Base-by-base conservation (phyloP, 257 asterid species). In the Plantago major region DNA sequence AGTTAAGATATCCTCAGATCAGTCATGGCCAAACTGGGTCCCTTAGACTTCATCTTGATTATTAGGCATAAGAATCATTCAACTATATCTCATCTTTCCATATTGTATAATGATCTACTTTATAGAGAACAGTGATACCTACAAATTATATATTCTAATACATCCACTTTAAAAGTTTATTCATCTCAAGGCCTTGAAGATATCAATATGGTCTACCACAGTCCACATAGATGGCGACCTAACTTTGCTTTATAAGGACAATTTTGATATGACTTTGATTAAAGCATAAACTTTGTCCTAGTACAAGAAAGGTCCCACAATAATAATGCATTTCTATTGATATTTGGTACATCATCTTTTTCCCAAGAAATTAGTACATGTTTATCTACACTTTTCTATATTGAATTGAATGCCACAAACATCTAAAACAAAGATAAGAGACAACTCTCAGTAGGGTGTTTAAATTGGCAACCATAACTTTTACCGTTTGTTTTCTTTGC, bases 211-310 rank as follows among this genome's bases (percentile, higher is more conserved):
- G 80, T 69, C 77, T 22, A 77, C 78, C 84, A 77, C 72, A 76
- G 65, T 68, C 57, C 58, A 46, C 65, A 65, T 75, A 69, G 88
- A 78, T 64, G 77, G 80, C 60, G 81, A 69, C 83, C 89, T 78
- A 79, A 78, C 92, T 78, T 79, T 72, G 73, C 74, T 70, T 73
- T 67, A 58, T 67, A 63, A 56, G 62, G 68, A 58, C 72, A 58
- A 72, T 72, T 46, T 43, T 74, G 78, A 80, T 66, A 67, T 68
- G 81, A 81, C 80, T 65, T 60, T 74, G 78, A 73, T 83, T 76
- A 76, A 54, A 69, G 62, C 67, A 62, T 10, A 65, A 60, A 71
- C 16, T 58, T 87, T 81, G 79, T 77, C 78, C 58, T 67, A 50
- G 37, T 44, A 71, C 37, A 50, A 46, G 18, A 50, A 64, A 76